Conservation (phyloP, 129 eudicot species). For the Smallanthus sonchifolius region DNA sequence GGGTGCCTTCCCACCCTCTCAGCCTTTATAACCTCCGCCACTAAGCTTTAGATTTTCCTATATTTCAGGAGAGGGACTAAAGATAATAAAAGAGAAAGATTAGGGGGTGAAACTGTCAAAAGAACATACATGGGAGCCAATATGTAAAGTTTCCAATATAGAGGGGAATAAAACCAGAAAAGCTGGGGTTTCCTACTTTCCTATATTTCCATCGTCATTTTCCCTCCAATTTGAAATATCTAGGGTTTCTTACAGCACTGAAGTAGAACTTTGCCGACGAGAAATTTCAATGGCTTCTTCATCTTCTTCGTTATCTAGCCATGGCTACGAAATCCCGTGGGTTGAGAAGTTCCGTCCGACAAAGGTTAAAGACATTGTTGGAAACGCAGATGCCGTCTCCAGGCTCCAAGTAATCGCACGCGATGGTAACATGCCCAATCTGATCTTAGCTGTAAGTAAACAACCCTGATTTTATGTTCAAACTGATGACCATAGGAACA, state of each 20-base stretch:
- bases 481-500: neutral
- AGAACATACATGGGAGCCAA: neutral
- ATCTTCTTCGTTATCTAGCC: constrained; percentile 35
- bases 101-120: neutral
- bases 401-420: constrained; percentile 94
- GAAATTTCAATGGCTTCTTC: constrained; percentile 46
- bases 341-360: constrained; percentile 94
- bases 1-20: no score
- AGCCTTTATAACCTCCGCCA: no score
- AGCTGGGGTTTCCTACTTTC: neutral
- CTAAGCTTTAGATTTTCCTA: no score
- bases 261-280: neutral
- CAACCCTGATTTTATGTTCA: neutral
- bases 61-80: no score
- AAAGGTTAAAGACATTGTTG: constrained; percentile 82
- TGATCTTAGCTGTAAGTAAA: constrained; percentile 63
- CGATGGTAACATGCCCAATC: constrained; percentile 97
- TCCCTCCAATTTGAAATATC: constrained; percentile 42
- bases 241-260: constrained; percentile 21
- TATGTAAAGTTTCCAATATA: neutral
- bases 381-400: constrained; percentile 89
- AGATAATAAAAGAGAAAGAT: no score
- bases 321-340: constrained; percentile 86
- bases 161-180: neutral
- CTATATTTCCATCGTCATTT: neutral